phyloP scores from a whole-genome alignment of 208 protist species.

The Crithidia fasciculata region DNA sequence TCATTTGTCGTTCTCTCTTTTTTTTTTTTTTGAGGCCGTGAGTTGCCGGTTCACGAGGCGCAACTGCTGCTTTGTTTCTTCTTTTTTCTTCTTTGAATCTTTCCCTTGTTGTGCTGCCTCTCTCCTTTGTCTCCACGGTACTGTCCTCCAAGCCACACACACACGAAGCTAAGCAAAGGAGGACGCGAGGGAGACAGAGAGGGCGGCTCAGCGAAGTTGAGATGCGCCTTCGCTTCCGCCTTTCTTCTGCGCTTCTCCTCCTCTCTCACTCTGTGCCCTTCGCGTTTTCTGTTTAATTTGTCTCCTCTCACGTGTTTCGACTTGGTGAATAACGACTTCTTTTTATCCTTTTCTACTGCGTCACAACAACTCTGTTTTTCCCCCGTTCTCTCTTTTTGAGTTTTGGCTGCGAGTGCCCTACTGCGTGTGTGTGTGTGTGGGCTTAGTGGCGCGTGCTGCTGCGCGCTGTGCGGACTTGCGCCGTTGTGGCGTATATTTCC shows the following conservation, averaged over 20 bases:
- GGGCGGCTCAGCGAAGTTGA: no score
- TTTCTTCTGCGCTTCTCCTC: slow-evolving; percentile 6
- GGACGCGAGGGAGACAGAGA: no score
- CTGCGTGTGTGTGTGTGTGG: no score
- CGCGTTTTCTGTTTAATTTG: slow-evolving; percentile 9
- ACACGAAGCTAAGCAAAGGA: no score
- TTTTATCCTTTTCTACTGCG: slow-evolving; percentile 1
- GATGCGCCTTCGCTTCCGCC: neutral
- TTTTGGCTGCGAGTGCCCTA: neutral
- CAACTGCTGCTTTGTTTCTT: neutral
- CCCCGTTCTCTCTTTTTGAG: neutral
- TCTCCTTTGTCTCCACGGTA: neutral
- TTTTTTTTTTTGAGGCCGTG: neutral
- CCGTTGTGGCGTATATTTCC: no score
- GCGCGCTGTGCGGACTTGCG: no score
- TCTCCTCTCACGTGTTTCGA: slow-evolving; percentile 2
- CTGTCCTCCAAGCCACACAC: neutral
- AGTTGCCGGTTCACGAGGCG: neutral
- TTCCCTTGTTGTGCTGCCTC: no score
- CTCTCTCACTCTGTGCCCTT: slow-evolving; percentile 12
- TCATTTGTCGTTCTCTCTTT: slow-evolving; percentile 9
- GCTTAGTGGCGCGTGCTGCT: no score
- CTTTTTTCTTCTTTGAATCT: neutral
- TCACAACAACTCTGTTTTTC: neutral
- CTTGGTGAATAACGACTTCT: neutral